phyloP scores from a whole-genome alignment of 2,329 filamentous ascomycete species.

The Cladophialophora psammophila region DNA sequence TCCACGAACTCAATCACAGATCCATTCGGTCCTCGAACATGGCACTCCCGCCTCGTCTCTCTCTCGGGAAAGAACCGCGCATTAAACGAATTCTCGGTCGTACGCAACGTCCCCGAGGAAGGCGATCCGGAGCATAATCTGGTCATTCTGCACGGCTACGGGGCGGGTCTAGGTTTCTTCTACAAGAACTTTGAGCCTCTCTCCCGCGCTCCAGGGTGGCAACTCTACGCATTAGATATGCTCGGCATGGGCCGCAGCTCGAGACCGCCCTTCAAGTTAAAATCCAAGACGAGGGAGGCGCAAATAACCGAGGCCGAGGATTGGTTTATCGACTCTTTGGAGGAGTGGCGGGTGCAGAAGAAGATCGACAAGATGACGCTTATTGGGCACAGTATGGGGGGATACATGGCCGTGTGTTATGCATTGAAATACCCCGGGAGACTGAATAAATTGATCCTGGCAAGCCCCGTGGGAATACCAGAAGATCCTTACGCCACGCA shows the following conservation, averaged over 20 bases:
- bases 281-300: constrained; percentile 78
- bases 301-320: constrained; percentile 89
- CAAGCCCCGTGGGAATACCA: constrained; percentile 91
- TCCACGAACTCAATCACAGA: constrained; percentile 66
- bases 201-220: constrained; percentile 80
- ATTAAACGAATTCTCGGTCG: constrained; percentile 91
- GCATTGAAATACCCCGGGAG: constrained; percentile 94
- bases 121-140: constrained; percentile 85
- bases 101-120: constrained; percentile 62
- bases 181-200: constrained; percentile 97
- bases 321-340: constrained; percentile 95
- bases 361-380: constrained; percentile 94
- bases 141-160: constrained; percentile 96
- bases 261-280: constrained; percentile 82
- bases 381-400: constrained; percentile 89
- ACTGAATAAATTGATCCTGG: constrained; percentile 94
- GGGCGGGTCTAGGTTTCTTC: constrained; percentile 94
- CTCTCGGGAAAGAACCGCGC: constrained; percentile 85
- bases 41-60: constrained; percentile 84
- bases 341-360: constrained; percentile 90
- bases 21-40: constrained; percentile 82
- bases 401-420: constrained; percentile 94
- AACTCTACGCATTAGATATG: constrained; percentile 91
- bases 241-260: constrained; percentile 92
- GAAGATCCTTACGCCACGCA: constrained; percentile 90